phyloP scores from a whole-genome alignment of 345 rosid species.

The Eucalyptus caleyi region DNA sequence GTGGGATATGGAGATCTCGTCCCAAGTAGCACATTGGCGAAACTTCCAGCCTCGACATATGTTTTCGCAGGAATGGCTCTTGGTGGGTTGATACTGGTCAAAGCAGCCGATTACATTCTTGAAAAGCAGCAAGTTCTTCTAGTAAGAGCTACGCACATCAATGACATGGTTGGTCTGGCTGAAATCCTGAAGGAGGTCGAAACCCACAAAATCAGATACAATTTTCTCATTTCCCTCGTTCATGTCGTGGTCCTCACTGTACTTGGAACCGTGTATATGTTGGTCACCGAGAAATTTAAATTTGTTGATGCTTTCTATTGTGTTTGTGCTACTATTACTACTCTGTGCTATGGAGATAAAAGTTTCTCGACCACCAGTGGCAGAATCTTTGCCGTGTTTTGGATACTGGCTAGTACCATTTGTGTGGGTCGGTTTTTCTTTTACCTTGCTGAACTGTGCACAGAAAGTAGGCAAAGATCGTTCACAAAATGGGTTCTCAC shows the following conservation, averaged over 20 bases:
- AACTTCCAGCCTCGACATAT: slow-evolving; percentile 27
- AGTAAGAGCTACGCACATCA: slow-evolving; percentile 20
- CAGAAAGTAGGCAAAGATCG: slow-evolving; percentile 14
- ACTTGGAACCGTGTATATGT: slow-evolving; percentile 15
- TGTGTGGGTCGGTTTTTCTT: slow-evolving; percentile 46
- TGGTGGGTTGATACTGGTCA: slow-evolving; percentile 27
- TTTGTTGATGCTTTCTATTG: slow-evolving; percentile 38
- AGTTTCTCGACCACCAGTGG: slow-evolving; percentile 37
- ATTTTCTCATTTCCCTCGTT: neutral
- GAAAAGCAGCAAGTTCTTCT: slow-evolving; percentile 36
- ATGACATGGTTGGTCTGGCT: neutral
- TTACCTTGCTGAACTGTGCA: slow-evolving; percentile 27
- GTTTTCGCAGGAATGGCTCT: slow-evolving; percentile 40
- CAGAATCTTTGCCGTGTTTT: slow-evolving; percentile 32
- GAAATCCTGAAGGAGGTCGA: slow-evolving; percentile 27
- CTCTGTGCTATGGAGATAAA: slow-evolving; percentile 43
- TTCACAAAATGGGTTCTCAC: slow-evolving; percentile 16
- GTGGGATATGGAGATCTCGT: slow-evolving; percentile 60
- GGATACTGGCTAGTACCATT: slow-evolving; percentile 43
- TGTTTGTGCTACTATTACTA: slow-evolving; percentile 37
- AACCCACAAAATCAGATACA: slow-evolving; percentile 15
- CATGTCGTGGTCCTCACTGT: slow-evolving; percentile 16
- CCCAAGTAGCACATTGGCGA: slow-evolving; percentile 16
- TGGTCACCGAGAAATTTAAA: slow-evolving; percentile 6
- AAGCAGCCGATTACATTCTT: slow-evolving; percentile 39